Percentiles rank a stretch among this genome's conserved stretches.
Conservation (phyloP, 805 yeast genomes). For the Brettanomyces naardenensis region DNA sequence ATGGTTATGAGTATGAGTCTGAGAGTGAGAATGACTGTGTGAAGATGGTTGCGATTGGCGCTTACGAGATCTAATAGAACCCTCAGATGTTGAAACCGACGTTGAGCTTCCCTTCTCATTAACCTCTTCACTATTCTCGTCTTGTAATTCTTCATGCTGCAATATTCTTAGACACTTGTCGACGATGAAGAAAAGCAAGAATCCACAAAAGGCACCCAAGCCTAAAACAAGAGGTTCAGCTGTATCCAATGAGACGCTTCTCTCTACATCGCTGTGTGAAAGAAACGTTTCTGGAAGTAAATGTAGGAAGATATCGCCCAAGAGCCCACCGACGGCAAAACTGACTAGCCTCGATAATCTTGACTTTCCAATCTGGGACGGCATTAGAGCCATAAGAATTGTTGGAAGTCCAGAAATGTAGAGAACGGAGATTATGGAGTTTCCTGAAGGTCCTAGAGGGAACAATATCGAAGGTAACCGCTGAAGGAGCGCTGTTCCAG, state of each 20-base stretch:
- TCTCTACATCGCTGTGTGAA: constrained; percentile 27
- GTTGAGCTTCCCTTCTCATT: too few relatives aligned
- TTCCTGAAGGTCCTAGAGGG: constrained; percentile 51
- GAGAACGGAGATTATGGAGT: constrained; percentile 56
- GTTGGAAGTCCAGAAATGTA: constrained; percentile 62
- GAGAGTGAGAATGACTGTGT: constrained; percentile 30
- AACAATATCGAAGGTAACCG: constrained; percentile 26
- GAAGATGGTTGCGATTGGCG: too few relatives aligned
- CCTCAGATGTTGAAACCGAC: too few relatives aligned
- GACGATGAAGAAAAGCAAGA: constrained; percentile 48
- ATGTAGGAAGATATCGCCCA: constrained; percentile 71
- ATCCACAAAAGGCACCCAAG: constrained; percentile 51
- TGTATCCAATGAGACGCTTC: too few relatives aligned
- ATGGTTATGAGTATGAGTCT: constrained; percentile 2
- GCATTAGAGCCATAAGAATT: constrained; percentile 45
- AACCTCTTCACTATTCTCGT: constrained; percentile 25
- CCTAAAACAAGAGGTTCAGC: constrained; percentile 37
- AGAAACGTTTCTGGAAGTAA: constrained; percentile 61
- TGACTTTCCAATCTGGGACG: constrained; percentile 45
- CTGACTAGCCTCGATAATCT: constrained; percentile 49
- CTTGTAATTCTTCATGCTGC: constrained; percentile 26
- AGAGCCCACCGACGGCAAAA: constrained; percentile 69
- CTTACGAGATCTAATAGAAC: too few relatives aligned
- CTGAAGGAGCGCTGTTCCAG: background rate
- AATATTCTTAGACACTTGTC: constrained; percentile 54